Evolutionary conservation across 1,139 yeast genomes (phyloP), one percentile per base, ranked within the genome.

Genomic region (Geotrichum cucujoidarum): DNA sequence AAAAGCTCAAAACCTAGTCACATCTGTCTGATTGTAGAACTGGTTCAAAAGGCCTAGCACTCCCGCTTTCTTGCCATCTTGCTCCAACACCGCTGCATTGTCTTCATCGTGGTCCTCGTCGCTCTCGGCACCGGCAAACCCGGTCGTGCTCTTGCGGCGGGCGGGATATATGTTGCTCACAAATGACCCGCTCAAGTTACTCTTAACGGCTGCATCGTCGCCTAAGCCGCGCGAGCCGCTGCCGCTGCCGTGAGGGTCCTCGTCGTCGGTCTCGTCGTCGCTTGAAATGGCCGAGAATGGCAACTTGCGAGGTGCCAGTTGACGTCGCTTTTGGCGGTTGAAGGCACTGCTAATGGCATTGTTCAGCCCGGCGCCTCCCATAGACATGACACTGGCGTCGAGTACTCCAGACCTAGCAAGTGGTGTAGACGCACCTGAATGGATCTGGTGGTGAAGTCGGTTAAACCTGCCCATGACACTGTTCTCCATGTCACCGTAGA

Each of bases 11-110:
- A 45, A 14, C 38, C 37, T 48, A 22, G 48, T 48, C n/a, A 44
- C 51, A 37, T 46, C 52, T 8, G 43, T 45, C 24, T 49, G 52
- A 58, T 78, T 83, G 62, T 88, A 88, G 55, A 87, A 83, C 62
- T 88, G 92, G 60, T 87, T 88, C 50, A 89, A 73, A 70, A 89
- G 73, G 0, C 95, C 95, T 47, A 89, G 68, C 2, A 89, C 95
- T 0, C 95, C 95, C 1, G 80, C 79, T 29, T 67, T 72, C 29
- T 70, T 72, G n/a, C 61, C 66, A 25, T 62, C 66, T 13, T 68
- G 73, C 13, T 63, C 67, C 4, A 57, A 62, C 14, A 64, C 68
- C 24, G 64, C 69, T 6, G 60, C 61, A 5, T 54, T 61, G 51
- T 62, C 40, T 56, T 58, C 53, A 61, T 55, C 44, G 30, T 29